Evolutionary conservation across 257 asterid genomes (phyloP), one percentile per base, ranked within the genome.

Genomic region (Ballota nigra): DNA sequence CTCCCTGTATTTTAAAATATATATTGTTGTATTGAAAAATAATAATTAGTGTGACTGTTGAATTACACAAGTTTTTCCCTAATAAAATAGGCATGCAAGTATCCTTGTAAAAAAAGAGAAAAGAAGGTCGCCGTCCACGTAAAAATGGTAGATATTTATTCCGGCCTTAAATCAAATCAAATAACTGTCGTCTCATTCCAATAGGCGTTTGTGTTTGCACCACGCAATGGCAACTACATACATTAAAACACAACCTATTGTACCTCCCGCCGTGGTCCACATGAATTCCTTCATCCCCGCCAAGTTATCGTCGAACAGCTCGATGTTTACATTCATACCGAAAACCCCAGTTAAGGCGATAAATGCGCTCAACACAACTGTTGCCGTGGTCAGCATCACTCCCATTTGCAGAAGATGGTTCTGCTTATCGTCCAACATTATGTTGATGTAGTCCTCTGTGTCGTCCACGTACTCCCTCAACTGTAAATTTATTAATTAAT

Each of bases 341-440:
- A 91, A 85, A 64, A 89, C 72, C 4, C 92, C 97, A 19, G 90
- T 76, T 66, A 89, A 79, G 9, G 83, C 95, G 9, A 89, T 82
- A 63, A 91, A 91, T 11, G 89, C 92, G n/a, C 88, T 86, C 75
- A 89, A 81, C 71, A 86, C 86, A 5, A 86, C 76, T 5, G 97
- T 87, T 63, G 96, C 92, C 5, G 95, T 86, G 4, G 85, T 81
- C 38, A 91, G 31, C 86, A 83, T 73, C 47, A 89, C 96, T 22
- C 92, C 97, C 97, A 89, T 91, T 71, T 89, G 97, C 53, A 91
- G 81, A 11, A 91, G 95, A 79, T 91, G 96, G 70, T 91, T 91
- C 70, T 87, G 97, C 47, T 89, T 91, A 78, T 91, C 97, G 47
- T 91, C 98, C 82, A 89, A 76, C 97, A 89, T 88, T 40, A 92